Evolutionary conservation across 2,329 filamentous ascomycete genomes (phyloP).

Genomic region (Orbilia blumenaviensis): DNA sequence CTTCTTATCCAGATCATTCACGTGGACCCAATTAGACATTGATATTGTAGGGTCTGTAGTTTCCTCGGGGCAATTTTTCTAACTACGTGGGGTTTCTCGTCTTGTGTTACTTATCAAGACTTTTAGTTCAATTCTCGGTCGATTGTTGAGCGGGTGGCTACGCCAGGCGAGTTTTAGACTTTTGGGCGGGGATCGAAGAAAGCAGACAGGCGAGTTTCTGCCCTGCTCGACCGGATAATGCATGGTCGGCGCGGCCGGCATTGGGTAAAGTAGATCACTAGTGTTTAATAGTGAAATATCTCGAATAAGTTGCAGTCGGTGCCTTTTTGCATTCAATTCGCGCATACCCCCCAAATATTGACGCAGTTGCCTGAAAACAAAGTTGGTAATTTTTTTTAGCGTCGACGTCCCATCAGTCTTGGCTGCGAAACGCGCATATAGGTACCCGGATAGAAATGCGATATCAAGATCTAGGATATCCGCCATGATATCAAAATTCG

Average conservation of each 20-base stretch:
- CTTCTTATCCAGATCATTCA: background rate
- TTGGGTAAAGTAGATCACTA: background rate
- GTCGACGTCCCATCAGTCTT: conserved; percentile 4
- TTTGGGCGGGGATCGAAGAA: background rate
- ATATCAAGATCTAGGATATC: background rate
- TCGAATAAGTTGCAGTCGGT: conserved; percentile 30
- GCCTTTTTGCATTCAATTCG: conserved; percentile 22
- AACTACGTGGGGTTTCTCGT: too few relatives aligned
- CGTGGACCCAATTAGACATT: background rate
- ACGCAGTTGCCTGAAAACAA: conserved; percentile 28
- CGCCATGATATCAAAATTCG: background rate
- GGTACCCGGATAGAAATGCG: background rate
- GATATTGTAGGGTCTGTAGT: background rate
- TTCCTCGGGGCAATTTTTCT: too few relatives aligned
- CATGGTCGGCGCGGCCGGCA: conserved; percentile 11
- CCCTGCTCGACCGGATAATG: background rate
- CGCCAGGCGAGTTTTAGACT: conserved; percentile 31
- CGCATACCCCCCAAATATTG: conserved; percentile 9
- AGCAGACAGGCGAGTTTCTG: conserved; percentile 1
- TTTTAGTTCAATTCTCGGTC: background rate
- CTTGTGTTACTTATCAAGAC: background rate
- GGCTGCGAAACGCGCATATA: background rate
- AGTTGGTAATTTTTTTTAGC: conserved; percentile 4
- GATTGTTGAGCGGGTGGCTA: conserved; percentile 8
- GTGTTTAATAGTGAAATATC: background rate